phyloP scores from a whole-genome alignment of 495 filamentous ascomycete genomes.

The Peziza echinospora region DNA sequence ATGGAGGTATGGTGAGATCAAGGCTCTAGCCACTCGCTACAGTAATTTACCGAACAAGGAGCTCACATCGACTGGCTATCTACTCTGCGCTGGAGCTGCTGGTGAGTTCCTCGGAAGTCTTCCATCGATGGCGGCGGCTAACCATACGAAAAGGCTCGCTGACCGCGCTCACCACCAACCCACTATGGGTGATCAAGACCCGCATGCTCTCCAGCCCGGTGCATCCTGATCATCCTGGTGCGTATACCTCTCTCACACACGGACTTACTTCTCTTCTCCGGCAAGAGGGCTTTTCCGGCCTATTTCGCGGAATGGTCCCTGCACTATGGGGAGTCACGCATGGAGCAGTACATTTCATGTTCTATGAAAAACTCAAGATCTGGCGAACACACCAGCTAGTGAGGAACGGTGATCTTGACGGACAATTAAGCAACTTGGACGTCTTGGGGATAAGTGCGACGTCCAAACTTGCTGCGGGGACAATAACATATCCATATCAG shows the following conservation, averaged over 20 bases:
- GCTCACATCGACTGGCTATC: conserved; percentile 58
- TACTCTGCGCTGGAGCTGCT: conserved; percentile 54
- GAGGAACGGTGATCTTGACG: not conserved
- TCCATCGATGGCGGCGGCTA: not conserved
- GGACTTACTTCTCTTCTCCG: conserved; percentile 42
- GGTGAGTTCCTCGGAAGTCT: conserved; percentile 24
- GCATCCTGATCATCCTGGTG: conserved; percentile 44
- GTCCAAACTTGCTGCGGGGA: conserved; percentile 73
- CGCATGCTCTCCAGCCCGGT: conserved; percentile 78
- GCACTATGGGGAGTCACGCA: conserved; percentile 80
- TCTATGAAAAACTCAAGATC: conserved; percentile 72
- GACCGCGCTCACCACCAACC: conserved; percentile 72
- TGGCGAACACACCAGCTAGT: conserved; percentile 19
- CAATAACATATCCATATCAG: conserved; percentile 81
- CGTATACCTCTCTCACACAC: conserved; percentile 54
- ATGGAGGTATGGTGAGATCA: conserved; percentile 19
- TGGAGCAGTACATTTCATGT: conserved; percentile 87
- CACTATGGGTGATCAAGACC: conserved; percentile 96
- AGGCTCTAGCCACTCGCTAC: conserved; percentile 13
- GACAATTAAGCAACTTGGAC: conserved; percentile 46
- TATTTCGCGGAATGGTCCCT: conserved; percentile 66
- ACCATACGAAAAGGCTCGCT: conserved; percentile 18
- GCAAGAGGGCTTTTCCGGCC: conserved; percentile 50
- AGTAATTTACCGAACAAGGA: conserved; percentile 4
- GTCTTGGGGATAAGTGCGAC: conserved; percentile 53